Base-by-base conservation (phyloP, 2,329 filamentous ascomycete species). In the Trichothecium roseum region DNA sequence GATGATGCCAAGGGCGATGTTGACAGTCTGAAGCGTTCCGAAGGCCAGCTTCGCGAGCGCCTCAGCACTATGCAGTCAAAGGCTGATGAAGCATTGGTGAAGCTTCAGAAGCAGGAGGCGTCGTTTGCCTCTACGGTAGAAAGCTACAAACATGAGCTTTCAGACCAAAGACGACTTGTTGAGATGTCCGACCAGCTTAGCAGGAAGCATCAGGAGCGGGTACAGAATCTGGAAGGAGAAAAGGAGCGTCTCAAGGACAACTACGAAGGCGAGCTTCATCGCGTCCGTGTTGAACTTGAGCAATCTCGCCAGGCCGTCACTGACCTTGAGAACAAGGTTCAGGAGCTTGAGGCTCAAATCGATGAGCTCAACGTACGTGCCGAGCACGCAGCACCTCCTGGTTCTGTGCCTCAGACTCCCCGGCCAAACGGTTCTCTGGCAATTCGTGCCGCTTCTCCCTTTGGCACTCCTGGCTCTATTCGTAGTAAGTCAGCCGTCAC, bases 1-100 rank as follows among this genome's bases (percentile, higher is more conserved):
- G 89, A 96, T 46, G 91, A 98, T 45, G 77, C 82, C 30, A 79
- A 73, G 43, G 80, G 83, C 15, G 81, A 74, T 22, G 72, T 87
- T 35, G 86, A 94, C 37, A 73, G 81, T 8, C 64, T 94, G 16
- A 81, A 82, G 51, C 80, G 84, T 28, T 84, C 78, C 28, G 88
- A 95, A 52, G 77, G 84, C 40, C 74, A 83, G 18, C 72, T 95
- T 24, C 82, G 87, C 46, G 77, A 81, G 44, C 80, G 87, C 28
- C 67, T 96, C 22, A 83, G 88, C 18, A 84, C 91, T 39, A 70
- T 93, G 31, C 84, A 89, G 51, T 74, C 81, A 50, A 94, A 91
- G 62, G 80, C 84, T 2, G 88, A 96, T 40, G 85, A 95, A 39
- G 78, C 82, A 5, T 72, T 94, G 30, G 66, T 74, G 30, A 86